Conservation (phyloP, 768 basidiomycete genomes). For the Lyophyllum atratum region DNA sequence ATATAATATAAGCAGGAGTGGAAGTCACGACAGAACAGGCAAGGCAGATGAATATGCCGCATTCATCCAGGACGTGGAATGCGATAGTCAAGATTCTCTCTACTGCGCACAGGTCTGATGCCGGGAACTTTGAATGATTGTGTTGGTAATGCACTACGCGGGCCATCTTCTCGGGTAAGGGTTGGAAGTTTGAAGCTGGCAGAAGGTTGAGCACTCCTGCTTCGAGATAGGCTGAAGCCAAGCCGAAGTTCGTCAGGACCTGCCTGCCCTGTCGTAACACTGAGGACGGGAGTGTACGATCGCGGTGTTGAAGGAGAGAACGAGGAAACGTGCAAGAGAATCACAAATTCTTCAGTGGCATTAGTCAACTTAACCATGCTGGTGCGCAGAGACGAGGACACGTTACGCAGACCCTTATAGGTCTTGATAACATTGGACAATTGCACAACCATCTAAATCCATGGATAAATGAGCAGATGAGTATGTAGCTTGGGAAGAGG, state of each 20-base stretch:
- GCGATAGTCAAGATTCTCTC: slow-evolving; percentile 10
- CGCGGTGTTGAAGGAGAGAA: slow-evolving; percentile 62
- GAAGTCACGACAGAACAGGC: not conserved
- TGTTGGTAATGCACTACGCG: slow-evolving; percentile 45
- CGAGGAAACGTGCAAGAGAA: slow-evolving; percentile 83
- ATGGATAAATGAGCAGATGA: not conserved
- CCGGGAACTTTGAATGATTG: slow-evolving; percentile 21
- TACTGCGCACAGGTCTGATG: slow-evolving; percentile 12
- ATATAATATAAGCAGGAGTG: not conserved
- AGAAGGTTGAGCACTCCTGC: slow-evolving; percentile 54
- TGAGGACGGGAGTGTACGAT: slow-evolving; percentile 62
- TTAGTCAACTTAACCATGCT: slow-evolving; percentile 79
- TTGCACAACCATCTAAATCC: slow-evolving; percentile 68
- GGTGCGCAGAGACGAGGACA: slow-evolving; percentile 56
- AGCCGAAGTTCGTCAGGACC: slow-evolving; percentile 51
- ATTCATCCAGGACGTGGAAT: slow-evolving; percentile 18
- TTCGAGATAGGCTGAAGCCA: slow-evolving; percentile 57
- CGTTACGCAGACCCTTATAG: slow-evolving; percentile 58
- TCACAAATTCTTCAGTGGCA: slow-evolving; percentile 85
- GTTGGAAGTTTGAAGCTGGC: slow-evolving; percentile 39
- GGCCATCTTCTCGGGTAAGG: slow-evolving; percentile 37
- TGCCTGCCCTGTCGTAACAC: slow-evolving; percentile 27
- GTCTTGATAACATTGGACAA: slow-evolving; percentile 74
- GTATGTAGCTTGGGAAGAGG: not conserved
- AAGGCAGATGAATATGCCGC: not conserved